Conservation (phyloP, 176 grass and related monocot genomes). For the Neostapfia colusana region DNA sequence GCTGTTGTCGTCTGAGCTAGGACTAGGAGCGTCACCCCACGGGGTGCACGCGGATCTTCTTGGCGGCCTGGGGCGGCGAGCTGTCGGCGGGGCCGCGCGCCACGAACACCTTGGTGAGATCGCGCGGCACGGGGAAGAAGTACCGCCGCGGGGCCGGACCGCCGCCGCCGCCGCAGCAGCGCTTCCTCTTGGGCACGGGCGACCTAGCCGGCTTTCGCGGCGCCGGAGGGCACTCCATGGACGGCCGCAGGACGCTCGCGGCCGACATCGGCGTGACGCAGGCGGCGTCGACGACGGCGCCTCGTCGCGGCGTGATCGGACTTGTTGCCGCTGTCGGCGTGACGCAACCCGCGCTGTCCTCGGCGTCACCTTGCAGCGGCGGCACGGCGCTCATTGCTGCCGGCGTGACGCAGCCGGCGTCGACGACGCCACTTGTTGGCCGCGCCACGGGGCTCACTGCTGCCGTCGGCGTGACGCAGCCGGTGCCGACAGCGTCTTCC, state of each 20-base stretch:
- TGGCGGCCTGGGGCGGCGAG: slow-evolving; percentile 24
- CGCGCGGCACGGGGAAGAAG: slow-evolving; percentile 56
- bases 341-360: not conserved
- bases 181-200: slow-evolving; percentile 46
- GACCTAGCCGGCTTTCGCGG: slow-evolving; percentile 53
- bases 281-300: not conserved
- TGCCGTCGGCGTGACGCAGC: slow-evolving; percentile 40
- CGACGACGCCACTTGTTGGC: not conserved
- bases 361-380: not conserved
- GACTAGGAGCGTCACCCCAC: not conserved
- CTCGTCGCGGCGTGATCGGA: not conserved
- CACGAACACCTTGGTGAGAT: slow-evolving; percentile 64
- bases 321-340: slow-evolving; percentile 4
- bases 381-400: not conserved
- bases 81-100: slow-evolving; percentile 6
- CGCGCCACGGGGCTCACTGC: not conserved
- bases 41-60: slow-evolving; percentile 59
- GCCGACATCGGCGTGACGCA: slow-evolving; percentile 47
- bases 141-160: slow-evolving; percentile 1
- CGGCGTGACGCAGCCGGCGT: slow-evolving; percentile 29
- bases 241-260: slow-evolving; percentile 29
- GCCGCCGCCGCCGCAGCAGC: slow-evolving; percentile 17
- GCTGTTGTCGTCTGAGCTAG: not conserved
- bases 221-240: slow-evolving; percentile 57
- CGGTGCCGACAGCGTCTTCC: slow-evolving; percentile 15